Percentiles rank a stretch among this genome's conserved stretches.
These are phyloP conservation scores for Medicago ruthenica DNA, from an alignment of 306 rosid species.

Conservation along the genomic window DNA sequence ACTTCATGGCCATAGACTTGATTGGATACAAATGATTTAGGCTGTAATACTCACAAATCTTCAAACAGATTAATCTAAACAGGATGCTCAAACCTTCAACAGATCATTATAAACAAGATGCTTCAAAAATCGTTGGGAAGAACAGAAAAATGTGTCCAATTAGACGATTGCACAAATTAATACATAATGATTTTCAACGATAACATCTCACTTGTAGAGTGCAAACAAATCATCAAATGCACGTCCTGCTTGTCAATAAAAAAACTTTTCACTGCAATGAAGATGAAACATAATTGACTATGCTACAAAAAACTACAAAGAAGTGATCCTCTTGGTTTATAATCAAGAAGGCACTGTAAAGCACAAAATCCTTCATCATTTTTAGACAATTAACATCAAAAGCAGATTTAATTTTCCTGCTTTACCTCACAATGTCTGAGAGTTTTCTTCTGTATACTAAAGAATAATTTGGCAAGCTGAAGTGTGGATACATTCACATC, in stretches of 20 bases:
- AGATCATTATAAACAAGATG: conserved; percentile 30
- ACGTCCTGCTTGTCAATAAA: conserved; percentile 38
- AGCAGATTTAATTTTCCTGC: conserved; percentile 23
- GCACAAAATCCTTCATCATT: conserved; percentile 41
- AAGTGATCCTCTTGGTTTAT: conserved; percentile 41
- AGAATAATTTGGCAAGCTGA: conserved; percentile 39
- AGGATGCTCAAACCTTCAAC: not conserved
- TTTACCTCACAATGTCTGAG: conserved; percentile 41
- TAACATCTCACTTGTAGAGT: conserved; percentile 39
- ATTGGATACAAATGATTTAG: not conserved
- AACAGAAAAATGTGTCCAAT: conserved; percentile 36
- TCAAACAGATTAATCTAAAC: not conserved
- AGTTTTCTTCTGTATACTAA: conserved; percentile 31
- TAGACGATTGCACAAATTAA: conserved; percentile 5
- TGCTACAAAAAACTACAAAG: conserved; percentile 38
- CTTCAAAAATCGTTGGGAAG: conserved; percentile 25
- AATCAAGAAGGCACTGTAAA: conserved; percentile 35
- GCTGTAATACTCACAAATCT: not conserved
- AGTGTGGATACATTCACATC: conserved; percentile 27
- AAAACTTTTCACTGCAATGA: conserved; percentile 37
- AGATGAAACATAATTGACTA: conserved; percentile 41
- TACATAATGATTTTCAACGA: conserved; percentile 43
- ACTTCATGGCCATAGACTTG: not conserved
- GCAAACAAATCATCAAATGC: conserved; percentile 43
- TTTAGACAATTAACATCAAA: conserved; percentile 39